These are phyloP conservation scores for Ballota nigra DNA, from an alignment of 257 asterid species.

Conservation along the genomic window DNA sequence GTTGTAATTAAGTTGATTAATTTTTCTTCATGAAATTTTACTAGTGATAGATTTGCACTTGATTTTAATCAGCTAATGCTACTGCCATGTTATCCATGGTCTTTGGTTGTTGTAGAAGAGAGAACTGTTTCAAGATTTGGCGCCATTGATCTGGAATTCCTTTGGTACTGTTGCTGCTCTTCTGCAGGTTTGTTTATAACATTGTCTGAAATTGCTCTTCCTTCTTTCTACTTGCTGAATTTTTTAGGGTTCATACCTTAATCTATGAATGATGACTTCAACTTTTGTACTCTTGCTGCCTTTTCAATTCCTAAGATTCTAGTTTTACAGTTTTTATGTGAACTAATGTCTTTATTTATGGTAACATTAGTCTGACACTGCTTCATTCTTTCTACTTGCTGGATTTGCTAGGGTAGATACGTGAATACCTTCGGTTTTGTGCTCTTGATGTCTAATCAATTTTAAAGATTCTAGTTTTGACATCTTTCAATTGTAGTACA, in stretches of 20 bases:
- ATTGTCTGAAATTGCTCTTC: background rate
- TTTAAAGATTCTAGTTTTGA: background rate
- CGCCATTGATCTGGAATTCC: slow-evolving; percentile 88
- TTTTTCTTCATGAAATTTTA: background rate
- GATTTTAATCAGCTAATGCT: background rate
- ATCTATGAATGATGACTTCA: background rate
- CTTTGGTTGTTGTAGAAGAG: slow-evolving; percentile 58
- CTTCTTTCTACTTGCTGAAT: slow-evolving; percentile 2
- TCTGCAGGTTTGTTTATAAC: slow-evolving; percentile 63
- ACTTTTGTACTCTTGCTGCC: slow-evolving; percentile 7
- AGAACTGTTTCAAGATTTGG: slow-evolving; percentile 83
- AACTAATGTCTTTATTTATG: too few relatives aligned
- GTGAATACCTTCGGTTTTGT: background rate
- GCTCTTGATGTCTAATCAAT: background rate
- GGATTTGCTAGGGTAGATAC: background rate
- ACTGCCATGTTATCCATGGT: slow-evolving; percentile 11
- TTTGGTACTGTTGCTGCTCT: slow-evolving; percentile 91
- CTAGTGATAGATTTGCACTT: background rate
- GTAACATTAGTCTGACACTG: background rate
- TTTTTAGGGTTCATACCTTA: slow-evolving; percentile 1
- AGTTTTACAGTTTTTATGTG: background rate
- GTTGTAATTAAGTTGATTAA: background rate
- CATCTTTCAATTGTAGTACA: background rate
- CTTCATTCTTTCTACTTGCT: background rate
- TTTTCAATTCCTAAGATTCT: background rate